phyloP scores from a whole-genome alignment of 495 filamentous ascomycete genomes.

The Tetracladium setigerum region DNA sequence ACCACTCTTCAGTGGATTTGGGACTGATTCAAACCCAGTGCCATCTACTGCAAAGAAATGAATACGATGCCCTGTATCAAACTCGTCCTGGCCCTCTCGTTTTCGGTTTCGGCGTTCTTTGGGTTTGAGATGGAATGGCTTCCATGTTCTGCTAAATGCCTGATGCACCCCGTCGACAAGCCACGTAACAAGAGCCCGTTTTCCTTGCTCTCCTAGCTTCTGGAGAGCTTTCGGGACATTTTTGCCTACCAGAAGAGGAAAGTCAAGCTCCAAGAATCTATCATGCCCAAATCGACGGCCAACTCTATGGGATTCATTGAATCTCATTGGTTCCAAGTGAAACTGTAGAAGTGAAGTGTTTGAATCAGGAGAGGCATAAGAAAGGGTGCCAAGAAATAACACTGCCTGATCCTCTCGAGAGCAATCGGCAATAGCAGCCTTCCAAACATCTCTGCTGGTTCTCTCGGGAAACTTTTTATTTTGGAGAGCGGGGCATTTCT shows the following conservation, averaged over 20 bases:
- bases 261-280: constrained; percentile 16
- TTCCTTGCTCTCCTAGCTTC: background rate
- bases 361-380: background rate
- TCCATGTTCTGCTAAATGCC: constrained; percentile 11
- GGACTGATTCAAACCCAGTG: constrained; percentile 4
- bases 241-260: constrained; percentile 12
- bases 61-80: constrained; percentile 28
- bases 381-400: constrained; percentile 8
- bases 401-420: constrained; percentile 2
- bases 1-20: background rate
- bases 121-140: constrained; percentile 15
- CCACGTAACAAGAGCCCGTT: constrained; percentile 11
- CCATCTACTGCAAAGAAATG: constrained; percentile 49
- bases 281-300: constrained; percentile 16
- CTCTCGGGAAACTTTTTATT: constrained; percentile 11
- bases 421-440: background rate
- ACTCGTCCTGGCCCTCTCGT: constrained; percentile 1
- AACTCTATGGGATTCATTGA: constrained; percentile 14
- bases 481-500: constrained; percentile 5
- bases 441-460: constrained; percentile 9
- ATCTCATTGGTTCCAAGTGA: constrained; percentile 11
- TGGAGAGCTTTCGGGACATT: constrained; percentile 6
- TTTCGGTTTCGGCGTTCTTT: constrained; percentile 11
- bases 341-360: constrained; percentile 7
- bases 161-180: constrained; percentile 11